Evolutionary conservation across 805 yeast genomes (phyloP), one percentile per base, ranked within the genome.

Genomic region (Candida nanaspora): DNA sequence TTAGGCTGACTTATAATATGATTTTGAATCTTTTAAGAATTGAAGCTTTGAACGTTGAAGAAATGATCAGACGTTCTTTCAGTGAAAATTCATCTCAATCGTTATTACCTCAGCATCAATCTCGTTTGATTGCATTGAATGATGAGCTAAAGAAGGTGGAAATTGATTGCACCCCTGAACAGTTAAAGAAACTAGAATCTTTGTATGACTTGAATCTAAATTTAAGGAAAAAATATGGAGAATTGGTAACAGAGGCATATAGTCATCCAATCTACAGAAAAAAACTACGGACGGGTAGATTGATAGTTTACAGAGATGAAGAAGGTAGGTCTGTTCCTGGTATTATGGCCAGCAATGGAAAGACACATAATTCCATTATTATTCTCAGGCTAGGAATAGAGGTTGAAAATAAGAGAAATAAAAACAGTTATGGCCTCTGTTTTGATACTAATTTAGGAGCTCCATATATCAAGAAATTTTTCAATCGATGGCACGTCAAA

Each of bases 41-140:
- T 43, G 98, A 93, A 59, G 97, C 98, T 0, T 67, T 93, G 46
- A 77, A 83, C 51, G 98, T 93, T n/a, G 98, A 93, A 57, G 98
- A 93, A 58, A 93, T 93, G 95, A 91, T 93, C 52, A 91, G 89
- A 56, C 85, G 91, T 47, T 88, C 97, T 0, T 93, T 93, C 61
- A 78, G 94, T 62, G 98, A 93, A 57, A 89, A 93, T 54, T 71
- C 89, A 0, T 73, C 89, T 1, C 97, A 91, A 56, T 76, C 87
- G 0, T 63, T 89, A 49, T 63, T 87, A 39, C 97, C 97, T 0
- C 94, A 88, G 47, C 93, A 86, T 54, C 82, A 88, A 58, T 70
- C 74, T 53, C 72, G 74, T 46, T 77, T 87, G 22, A 68, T 76
- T 37, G 64, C 65, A 33, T 65, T 81, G 30, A 73, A 76, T 35